phyloP scores from a whole-genome alignment of 805 yeast species.

The Starmerella riodocensis region DNA sequence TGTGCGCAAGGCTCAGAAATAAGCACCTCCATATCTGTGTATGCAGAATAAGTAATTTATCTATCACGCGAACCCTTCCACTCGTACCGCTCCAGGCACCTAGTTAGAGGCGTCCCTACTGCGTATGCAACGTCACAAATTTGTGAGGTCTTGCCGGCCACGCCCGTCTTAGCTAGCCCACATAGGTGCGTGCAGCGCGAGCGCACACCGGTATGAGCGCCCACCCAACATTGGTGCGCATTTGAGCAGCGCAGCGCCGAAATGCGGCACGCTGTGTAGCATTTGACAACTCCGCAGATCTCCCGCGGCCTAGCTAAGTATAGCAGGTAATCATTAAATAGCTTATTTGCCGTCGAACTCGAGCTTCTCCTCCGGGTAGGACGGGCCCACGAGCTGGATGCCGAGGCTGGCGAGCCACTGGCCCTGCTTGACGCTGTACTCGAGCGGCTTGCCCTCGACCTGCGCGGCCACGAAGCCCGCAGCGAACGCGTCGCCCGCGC shows the following conservation, averaged over 20 bases:
- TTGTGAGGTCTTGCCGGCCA: too few species aligned
- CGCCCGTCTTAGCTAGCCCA: too few species aligned
- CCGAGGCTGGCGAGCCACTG: slow-evolving; percentile 94
- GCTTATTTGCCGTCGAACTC: neutral
- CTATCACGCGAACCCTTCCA: neutral
- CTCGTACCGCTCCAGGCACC: too few species aligned
- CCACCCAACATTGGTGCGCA: too few species aligned
- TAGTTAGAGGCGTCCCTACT: too few species aligned
- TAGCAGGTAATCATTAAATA: slow-evolving; percentile 1
- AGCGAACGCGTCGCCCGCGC: slow-evolving; percentile 98
- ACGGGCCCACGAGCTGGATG: slow-evolving; percentile 87
- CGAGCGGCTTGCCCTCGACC: slow-evolving; percentile 45
- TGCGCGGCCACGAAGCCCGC: slow-evolving; percentile 89
- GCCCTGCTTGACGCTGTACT: slow-evolving; percentile 18
- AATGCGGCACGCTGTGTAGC: too few species aligned
- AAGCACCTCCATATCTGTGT: slow-evolving; percentile 2
- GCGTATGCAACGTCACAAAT: too few species aligned
- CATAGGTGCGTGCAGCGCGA: too few species aligned
- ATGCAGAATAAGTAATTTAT: neutral
- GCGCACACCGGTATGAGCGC: too few species aligned
- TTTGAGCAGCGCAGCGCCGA: too few species aligned
- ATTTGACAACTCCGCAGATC: too few species aligned
- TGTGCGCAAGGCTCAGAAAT: slow-evolving; percentile 29
- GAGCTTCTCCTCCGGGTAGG: slow-evolving; percentile 46
- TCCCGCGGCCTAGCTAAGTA: too few species aligned